Base-by-base conservation (phyloP, 805 yeast genomes). In the Candida koratica region DNA sequence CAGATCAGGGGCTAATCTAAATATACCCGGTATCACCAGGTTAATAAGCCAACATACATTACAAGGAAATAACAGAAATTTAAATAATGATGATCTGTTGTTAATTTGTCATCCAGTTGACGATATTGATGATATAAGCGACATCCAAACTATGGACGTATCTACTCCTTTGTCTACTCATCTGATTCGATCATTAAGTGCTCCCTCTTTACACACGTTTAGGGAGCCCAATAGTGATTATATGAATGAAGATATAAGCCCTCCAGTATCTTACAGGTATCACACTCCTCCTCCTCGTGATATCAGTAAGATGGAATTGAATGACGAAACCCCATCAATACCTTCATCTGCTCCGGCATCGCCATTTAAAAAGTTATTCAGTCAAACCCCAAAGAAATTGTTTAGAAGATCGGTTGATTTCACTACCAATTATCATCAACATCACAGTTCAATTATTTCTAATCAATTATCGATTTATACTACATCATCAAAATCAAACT, bases 201-300 rank as follows among this genome's bases (percentile, higher is more conserved):
- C 70, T 3, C 71, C 71, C 7, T 63, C 71, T 4, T 51, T 64
- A 28, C 65, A 64, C 39, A 64, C 70, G 4, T 64, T 52, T 43
- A 51, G 69, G 27, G 49, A 59, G 26, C 32, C 42, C 12, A 39
- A 51, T 2, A 28, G 24, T 11, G 36, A 32, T n/a, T 37, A 42
- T 12, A 24, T 13, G 13, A 8, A 23, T 8, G 22, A 34, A 4
- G 23, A 10, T 20, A 7, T 8, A 8, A 20, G 23, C 10, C 23
- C 7, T 8, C 23, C 7, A 20, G 10, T 10, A 8, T 16, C 31
- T 3, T 15, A 22, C 16, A 25, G 42, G 31, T 29, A 20, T 17
- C 26, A 24, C 7, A 39, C 45, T 2, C 48, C 48, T 14, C 39
- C 39, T 3, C 39, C 39, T 12, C 24, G 28, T 24, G 29, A 32